Evolutionary conservation across 2,329 filamentous ascomycete species (phyloP).

Genomic region (Fusarium setosum): DNA sequence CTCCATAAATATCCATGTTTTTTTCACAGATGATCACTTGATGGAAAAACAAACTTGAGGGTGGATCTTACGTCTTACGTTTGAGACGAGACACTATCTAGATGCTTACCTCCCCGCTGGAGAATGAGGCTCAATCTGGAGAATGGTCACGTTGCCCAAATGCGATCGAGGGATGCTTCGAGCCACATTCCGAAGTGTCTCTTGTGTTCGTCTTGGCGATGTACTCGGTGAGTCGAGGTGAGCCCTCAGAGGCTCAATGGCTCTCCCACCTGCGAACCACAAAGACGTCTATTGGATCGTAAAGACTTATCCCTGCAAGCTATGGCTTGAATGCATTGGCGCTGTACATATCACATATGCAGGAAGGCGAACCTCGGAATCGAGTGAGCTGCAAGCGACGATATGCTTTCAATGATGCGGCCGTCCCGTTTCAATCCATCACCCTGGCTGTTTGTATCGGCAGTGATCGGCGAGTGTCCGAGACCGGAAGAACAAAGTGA

Average conservation of each 20-base stretch:
- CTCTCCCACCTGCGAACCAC: not conserved
- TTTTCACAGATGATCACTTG: constrained; percentile 16
- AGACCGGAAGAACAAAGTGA: no score
- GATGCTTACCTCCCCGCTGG: constrained; percentile 7
- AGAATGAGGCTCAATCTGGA: not conserved
- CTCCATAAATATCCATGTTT: constrained; percentile 7
- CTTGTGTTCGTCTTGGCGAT: not conserved
- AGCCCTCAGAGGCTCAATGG: constrained; percentile 3
- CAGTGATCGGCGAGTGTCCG: constrained; percentile 4
- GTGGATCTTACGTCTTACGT: constrained; percentile 1
- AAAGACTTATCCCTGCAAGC: no score
- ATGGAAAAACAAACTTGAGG: not conserved
- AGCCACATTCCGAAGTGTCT: constrained; percentile 1
- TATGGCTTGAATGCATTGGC: not conserved
- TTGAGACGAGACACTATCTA: constrained; percentile 11
- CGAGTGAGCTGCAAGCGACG: constrained; percentile 8
- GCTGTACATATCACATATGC: not conserved
- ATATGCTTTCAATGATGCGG: constrained; percentile 8
- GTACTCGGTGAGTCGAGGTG: constrained; percentile 32
- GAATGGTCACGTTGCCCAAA: constrained; percentile 7
- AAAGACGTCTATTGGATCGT: no score
- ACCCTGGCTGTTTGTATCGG: not conserved
- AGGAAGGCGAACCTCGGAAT: constrained; percentile 19
- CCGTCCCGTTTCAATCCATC: not conserved
- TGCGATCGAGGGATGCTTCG: not conserved